Base-by-base conservation (phyloP, 1,284 basidiomycete species). In the Coniferiporia weirii region DNA sequence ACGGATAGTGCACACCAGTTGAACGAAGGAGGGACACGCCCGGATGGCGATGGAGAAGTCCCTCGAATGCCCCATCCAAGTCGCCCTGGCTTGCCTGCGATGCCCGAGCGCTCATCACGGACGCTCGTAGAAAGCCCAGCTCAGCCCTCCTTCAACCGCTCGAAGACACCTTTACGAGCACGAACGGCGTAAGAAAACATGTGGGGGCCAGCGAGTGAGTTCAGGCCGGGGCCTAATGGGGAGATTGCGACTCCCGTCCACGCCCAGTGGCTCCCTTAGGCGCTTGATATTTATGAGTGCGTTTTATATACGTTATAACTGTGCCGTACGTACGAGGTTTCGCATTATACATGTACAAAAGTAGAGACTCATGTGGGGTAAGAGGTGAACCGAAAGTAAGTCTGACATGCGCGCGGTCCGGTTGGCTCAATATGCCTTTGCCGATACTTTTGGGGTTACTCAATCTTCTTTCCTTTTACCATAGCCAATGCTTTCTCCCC, bases 401-500 rank as follows among this genome's bases (percentile, higher is more conserved):
- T 27, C 5, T 27, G 5, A 5, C 27, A 27, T 27, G 27, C 27
- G 27, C 27, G 27, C 27, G 27, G 27, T 27, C 27, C 5, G 27
- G 27, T 5, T 5, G 2, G 27, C 27, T 27, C 5, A 27, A 27
- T 27, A 27, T 27, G 27, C 27, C 27, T 15, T 12, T 15, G 15
- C 15, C 15, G 38, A 40, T 40, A 15, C 38, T 19, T n/a, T 46
- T n/a, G 15, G 12, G n/a, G 8, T 9, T 19, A 46, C 17, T 46
- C 13, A 19, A 19, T 9, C 17, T 46, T 46, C 19, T 52, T 44
- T 5, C 19, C 17, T 32, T 17, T 47, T 19, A 57, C 52, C 9
- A 52, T 44, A 5, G 22, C 47, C 12, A 47, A 20, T 19, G 47
- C 58, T 20, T 50, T 56, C 19, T 53, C 55, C 4, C 54, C 50